A percentile compares a stretch with the other conserved stretches of the same genome.
These are phyloP conservation scores for Termitomyces sp. DNA, from an alignment of 768 basidiomycete genomes.

Conservation along the genomic window DNA sequence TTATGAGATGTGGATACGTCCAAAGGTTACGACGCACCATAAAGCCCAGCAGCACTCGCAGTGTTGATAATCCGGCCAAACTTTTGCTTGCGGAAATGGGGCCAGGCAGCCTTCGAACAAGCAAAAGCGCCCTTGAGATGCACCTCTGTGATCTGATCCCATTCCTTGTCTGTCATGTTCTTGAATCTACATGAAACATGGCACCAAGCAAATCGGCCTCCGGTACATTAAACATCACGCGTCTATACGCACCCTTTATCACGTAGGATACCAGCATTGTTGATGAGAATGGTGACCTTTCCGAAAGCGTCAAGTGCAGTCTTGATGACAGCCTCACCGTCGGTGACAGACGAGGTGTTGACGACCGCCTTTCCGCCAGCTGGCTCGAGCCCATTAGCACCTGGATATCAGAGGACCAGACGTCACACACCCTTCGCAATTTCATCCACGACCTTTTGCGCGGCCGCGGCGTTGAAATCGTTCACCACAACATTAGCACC, in stretches of 20 bases:
- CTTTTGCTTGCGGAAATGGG: slow-evolving; percentile 90
- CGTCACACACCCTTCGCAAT: slow-evolving; percentile 65
- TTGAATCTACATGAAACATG: slow-evolving; percentile 61
- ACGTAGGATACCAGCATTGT: slow-evolving; percentile 91
- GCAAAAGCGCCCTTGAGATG: slow-evolving; percentile 93
- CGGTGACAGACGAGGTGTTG: slow-evolving; percentile 83
- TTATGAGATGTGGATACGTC: not conserved
- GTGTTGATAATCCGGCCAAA: slow-evolving; percentile 94
- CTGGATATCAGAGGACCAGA: not conserved
- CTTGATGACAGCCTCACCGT: slow-evolving; percentile 84
- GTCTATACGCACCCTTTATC: slow-evolving; percentile 61
- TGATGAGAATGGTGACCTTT: slow-evolving; percentile 80
- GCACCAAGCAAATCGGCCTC: not conserved
- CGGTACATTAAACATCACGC: not conserved
- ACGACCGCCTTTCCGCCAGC: slow-evolving; percentile 87
- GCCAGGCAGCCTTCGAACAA: slow-evolving; percentile 95
- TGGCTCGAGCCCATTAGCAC: slow-evolving; percentile 23
- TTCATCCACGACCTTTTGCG: slow-evolving; percentile 89
- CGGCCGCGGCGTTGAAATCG: slow-evolving; percentile 84
- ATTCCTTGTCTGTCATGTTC: slow-evolving; percentile 95
- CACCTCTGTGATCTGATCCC: slow-evolving; percentile 84
- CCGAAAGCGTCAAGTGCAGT: slow-evolving; percentile 86
- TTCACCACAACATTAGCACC: slow-evolving; percentile 96
- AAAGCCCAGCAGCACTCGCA: slow-evolving; percentile 91
- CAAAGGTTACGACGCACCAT: slow-evolving; percentile 48